Evolutionary conservation across 202 grass and related monocot species (phyloP).

Genomic region (Schoenoplectus tabernaemontani): DNA sequence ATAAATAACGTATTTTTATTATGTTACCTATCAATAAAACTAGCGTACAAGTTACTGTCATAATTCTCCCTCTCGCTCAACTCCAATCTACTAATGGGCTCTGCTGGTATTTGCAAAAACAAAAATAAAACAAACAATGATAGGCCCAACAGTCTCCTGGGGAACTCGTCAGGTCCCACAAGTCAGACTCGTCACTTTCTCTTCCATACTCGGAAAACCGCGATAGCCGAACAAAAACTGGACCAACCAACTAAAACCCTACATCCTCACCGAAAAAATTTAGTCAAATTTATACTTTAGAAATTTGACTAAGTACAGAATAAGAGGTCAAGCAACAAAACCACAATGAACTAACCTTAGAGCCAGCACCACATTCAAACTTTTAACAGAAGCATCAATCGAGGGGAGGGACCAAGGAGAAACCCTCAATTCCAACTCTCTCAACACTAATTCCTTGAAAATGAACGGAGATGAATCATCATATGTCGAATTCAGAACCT

Average conservation of each 20-base stretch:
- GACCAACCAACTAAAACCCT: not conserved
- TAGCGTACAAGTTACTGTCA: not conserved
- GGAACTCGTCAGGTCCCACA: not conserved
- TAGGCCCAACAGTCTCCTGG: not conserved
- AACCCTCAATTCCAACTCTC: slow-evolving; percentile 52
- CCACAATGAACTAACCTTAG: slow-evolving; percentile 29
- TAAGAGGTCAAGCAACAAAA: not conserved
- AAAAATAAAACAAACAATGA: not conserved
- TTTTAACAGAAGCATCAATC: slow-evolving; percentile 34
- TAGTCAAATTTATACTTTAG: not conserved
- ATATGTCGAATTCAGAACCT: slow-evolving; percentile 27
- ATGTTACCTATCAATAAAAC: not conserved
- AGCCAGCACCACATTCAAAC: slow-evolving; percentile 35
- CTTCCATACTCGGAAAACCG: not conserved
- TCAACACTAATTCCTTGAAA: slow-evolving; percentile 32
- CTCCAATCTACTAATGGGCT: not conserved
- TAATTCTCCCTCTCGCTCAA: too few relatives aligned
- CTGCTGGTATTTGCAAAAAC: not conserved
- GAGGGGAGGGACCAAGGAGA: slow-evolving; percentile 45
- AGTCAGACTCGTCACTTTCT: not conserved
- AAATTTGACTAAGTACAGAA: too few relatives aligned
- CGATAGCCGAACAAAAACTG: not conserved
- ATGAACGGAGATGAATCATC: slow-evolving; percentile 26
- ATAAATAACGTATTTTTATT: not conserved
- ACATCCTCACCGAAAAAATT: not conserved